Evolutionary conservation across 2,329 filamentous ascomycete species (phyloP), one percentile per base, ranked within the genome.

Genomic region (Chalaropsis ovoidea): DNA sequence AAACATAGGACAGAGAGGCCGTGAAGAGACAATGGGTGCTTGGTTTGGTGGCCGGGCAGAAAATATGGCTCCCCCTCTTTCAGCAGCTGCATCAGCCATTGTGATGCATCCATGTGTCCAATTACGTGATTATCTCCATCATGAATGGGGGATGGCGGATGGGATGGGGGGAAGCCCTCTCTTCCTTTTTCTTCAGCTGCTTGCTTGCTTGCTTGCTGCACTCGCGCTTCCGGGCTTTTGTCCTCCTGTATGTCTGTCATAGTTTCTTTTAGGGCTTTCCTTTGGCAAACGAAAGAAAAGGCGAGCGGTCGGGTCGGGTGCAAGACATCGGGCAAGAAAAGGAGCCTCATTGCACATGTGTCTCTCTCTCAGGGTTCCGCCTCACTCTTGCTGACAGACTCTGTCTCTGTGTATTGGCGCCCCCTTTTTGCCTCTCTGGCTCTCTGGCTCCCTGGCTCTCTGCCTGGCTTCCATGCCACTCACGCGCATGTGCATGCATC

Each of bases 401-500:
- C n/a, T 47, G 43, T 47, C 35, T 39, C 5, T 39, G 49, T 31
- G 49, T 31, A 15, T 17, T 13, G 8, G 19, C 49, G 15, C 22
- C 22, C 49, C 24, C 6, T 31, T 22, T n/a, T 47, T 19, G 8
- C 15, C n/a, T 19, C n/a, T 2, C 17, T 15, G 4, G 3, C 43
- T 49, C 45, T 31, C 5, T 17, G 10, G 11, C 52, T 56, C 8
- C 24, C 15, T 27, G 1, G 49, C 10, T 27, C 19, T 8, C 15
- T 35, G 24, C 13, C n/a, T 15, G 19, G 22, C 11, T 56, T 39
- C 52, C 24, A 35, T 31, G 52, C 52, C 52, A 56, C 52, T 1
- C 52, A 56, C 52, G 11, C 52, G n/a, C 17, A 56, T 35, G 52
- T 49, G 45, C 45, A 49, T 56, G 52, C 52, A 56, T 56, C 52